Conservation (phyloP, 371 early-diverging fungal species). For the Nematocida minor region DNA sequence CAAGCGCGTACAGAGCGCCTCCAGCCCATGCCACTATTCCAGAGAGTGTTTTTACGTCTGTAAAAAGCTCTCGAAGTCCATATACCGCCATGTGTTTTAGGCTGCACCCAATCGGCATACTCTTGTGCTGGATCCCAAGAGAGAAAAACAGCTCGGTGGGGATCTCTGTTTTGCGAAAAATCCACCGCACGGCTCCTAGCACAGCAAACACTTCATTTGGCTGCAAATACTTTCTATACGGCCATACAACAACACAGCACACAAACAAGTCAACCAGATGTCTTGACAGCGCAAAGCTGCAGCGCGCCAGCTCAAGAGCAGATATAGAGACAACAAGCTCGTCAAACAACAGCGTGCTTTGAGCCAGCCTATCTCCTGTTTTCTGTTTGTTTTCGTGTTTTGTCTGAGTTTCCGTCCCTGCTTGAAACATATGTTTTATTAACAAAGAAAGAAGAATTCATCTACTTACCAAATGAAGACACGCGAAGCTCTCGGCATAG, state of each 20-base stretch:
- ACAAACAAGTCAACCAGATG: not conserved
- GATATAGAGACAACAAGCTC: not conserved
- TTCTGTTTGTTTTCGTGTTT: not conserved
- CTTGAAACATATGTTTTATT: conserved; percentile 38
- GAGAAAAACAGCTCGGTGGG: not conserved
- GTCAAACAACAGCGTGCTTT: not conserved
- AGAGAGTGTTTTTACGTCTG: not conserved
- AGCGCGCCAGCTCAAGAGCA: not conserved
- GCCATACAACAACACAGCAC: not conserved
- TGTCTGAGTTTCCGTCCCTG: not conserved
- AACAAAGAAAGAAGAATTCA: not conserved
- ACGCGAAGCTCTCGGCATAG: not conserved
- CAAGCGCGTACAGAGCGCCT: not conserved
- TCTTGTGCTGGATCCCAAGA: not conserved
- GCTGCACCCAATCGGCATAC: not conserved
- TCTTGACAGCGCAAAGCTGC: not conserved
- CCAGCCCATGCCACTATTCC: not conserved
- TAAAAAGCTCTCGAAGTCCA: not conserved
- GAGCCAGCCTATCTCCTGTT: not conserved
- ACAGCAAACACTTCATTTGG: not conserved
- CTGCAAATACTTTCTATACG: not conserved
- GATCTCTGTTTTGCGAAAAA: not conserved
- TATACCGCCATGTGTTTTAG: not conserved
- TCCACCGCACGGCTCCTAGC: not conserved
- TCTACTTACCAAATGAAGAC: not conserved